These are phyloP conservation scores for Barnettozyma wickerhamii DNA, from an alignment of 805 yeast genomes.

Conservation along the genomic window DNA sequence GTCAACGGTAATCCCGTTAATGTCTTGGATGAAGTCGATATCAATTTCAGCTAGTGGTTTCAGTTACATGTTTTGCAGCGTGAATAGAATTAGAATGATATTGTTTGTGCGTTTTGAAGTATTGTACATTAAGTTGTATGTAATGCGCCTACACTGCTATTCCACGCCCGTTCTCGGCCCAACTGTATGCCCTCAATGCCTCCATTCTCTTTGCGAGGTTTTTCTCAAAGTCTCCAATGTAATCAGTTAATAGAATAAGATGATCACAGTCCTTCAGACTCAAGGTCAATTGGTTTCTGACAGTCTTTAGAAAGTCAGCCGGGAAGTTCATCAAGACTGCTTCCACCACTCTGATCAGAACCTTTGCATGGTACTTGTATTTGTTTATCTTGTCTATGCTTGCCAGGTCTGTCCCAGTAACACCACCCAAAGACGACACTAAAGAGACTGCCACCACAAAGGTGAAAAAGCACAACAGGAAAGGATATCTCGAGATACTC, in stretches of 20 bases:
- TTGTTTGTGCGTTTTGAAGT: too few species aligned
- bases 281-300: constrained; percentile 21
- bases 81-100: too few species aligned
- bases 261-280: constrained; percentile 24
- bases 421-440: constrained; percentile 18
- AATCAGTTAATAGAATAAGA: constrained; percentile 18
- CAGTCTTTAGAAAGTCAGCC: constrained; percentile 24
- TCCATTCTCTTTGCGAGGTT: constrained; percentile 26
- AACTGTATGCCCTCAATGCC: constrained; percentile 30
- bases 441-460: constrained; percentile 21
- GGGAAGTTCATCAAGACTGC: constrained; percentile 27
- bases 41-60: constrained; percentile 9
- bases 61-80: too few species aligned
- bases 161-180: constrained; percentile 34
- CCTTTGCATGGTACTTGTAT: constrained; percentile 22
- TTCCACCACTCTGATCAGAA: constrained; percentile 21
- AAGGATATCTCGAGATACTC: constrained; percentile 20
- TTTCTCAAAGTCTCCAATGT: constrained; percentile 14
- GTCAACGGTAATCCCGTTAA: constrained; percentile 16
- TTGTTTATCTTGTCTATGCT: constrained; percentile 19
- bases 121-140: too few species aligned
- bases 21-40: constrained; percentile 20
- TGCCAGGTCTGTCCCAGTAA: constrained; percentile 13
- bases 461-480: constrained; percentile 18
- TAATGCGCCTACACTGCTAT: constrained; percentile 25